Evolutionary conservation across 2,329 filamentous ascomycete species (phyloP).

Genomic region (Daldinia sp.): DNA sequence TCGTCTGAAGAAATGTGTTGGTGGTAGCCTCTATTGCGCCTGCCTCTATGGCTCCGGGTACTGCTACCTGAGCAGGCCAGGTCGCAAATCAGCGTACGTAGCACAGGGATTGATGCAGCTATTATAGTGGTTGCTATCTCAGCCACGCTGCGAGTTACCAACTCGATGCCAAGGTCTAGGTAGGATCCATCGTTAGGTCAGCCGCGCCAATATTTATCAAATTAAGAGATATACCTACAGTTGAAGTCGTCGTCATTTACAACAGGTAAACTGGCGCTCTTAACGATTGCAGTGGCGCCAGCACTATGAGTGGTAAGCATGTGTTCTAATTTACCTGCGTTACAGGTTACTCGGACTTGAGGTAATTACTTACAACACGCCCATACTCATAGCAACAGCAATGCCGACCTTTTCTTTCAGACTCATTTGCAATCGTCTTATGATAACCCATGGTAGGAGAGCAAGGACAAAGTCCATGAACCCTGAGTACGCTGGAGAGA

Average conservation of each 20-base stretch:
- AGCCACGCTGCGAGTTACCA: constrained; percentile 16
- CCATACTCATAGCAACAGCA: constrained; percentile 27
- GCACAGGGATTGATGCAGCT: constrained; percentile 20
- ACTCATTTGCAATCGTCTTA: constrained; percentile 21
- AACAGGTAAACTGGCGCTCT: constrained; percentile 7
- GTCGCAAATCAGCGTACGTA: constrained; percentile 18
- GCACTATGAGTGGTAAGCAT: neutral
- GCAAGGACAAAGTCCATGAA: constrained; percentile 17
- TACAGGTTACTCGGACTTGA: neutral
- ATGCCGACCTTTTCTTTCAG: constrained; percentile 26
- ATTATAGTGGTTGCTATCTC: constrained; percentile 24
- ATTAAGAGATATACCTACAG: constrained; percentile 14
- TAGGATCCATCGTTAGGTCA: neutral
- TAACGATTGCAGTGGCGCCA: neutral
- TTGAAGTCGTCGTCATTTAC: constrained; percentile 16
- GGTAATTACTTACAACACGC: constrained; percentile 23
- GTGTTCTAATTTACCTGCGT: neutral
- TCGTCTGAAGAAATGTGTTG: neutral
- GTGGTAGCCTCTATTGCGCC: neutral
- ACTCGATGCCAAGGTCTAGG: constrained; percentile 12
- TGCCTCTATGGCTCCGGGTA: neutral
- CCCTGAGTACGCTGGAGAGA: constrained; percentile 21
- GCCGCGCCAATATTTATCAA: neutral
- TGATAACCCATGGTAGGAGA: constrained; percentile 16
- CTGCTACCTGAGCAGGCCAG: neutral